These are phyloP conservation scores for Diatrype stigma DNA, from an alignment of 2,329 filamentous ascomycete species.

Conservation along the genomic window DNA sequence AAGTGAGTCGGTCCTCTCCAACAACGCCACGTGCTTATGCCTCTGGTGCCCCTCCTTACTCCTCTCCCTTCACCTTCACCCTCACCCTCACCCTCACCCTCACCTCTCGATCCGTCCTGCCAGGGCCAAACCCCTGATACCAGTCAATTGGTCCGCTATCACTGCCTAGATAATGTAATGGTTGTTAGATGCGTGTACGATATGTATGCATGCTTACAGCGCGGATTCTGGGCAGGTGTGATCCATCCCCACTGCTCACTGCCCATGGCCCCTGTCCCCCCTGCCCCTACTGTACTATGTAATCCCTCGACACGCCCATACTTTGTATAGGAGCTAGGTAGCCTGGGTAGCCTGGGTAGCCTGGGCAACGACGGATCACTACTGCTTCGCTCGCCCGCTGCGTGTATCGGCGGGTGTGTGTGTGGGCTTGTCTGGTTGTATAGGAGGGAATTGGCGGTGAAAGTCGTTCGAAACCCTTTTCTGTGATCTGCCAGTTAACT, in stretches of 20 bases:
- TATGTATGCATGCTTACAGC: neutral
- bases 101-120: neutral
- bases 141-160: neutral
- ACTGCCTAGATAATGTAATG: neutral
- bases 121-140: neutral
- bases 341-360: too few relatives aligned
- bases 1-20: too few relatives aligned
- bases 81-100: neutral
- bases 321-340: too few relatives aligned
- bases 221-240: neutral
- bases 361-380: neutral
- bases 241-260: neutral
- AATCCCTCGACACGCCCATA: too few relatives aligned
- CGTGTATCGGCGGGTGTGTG: neutral
- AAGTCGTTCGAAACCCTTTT: neutral
- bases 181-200: too few relatives aligned
- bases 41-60: neutral
- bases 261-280: neutral
- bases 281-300: neutral
- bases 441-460: neutral
- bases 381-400: neutral
- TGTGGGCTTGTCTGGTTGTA: neutral
- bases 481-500: neutral
- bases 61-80: neutral
- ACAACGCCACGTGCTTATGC: neutral